phyloP scores from a whole-genome alignment of 1,284 basidiomycete genomes.

The Hymenochaete sp. region DNA sequence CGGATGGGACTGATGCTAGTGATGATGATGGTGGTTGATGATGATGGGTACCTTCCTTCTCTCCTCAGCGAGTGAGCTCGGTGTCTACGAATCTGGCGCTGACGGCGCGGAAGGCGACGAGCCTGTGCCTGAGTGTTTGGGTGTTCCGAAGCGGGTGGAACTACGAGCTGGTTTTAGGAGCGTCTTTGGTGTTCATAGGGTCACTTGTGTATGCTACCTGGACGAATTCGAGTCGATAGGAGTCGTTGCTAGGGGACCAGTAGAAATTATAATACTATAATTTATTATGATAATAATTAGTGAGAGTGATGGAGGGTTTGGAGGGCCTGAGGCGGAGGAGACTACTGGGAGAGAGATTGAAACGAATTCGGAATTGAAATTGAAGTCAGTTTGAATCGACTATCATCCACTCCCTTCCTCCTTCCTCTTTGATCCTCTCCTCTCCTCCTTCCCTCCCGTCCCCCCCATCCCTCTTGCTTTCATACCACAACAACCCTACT shows the following conservation, averaged over 20 bases:
- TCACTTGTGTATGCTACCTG: conserved; percentile 46
- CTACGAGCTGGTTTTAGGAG: conserved; percentile 47
- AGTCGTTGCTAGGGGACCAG: too few species aligned
- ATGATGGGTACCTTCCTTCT: conserved; percentile 9
- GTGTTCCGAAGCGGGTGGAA: conserved; percentile 69
- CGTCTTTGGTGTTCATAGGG: conserved; percentile 57
- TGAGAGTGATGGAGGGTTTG: not conserved
- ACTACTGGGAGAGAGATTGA: not conserved
- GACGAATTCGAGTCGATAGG: too few species aligned
- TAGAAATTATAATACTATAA: not conserved
- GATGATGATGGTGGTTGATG: not conserved
- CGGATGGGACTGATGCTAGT: not conserved
- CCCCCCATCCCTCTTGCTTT: too few species aligned
- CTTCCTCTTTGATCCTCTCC: not conserved
- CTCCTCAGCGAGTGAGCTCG: conserved; percentile 54
- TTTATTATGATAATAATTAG: not conserved
- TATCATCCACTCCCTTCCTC: not conserved
- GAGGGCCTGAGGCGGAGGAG: not conserved
- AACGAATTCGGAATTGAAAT: not conserved
- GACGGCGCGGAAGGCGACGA: conserved; percentile 62
- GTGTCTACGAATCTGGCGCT: conserved; percentile 67
- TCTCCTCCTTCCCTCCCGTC: not conserved
- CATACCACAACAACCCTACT: too few species aligned
- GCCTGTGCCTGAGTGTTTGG: conserved; percentile 67
- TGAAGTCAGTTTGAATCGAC: conserved; percentile 1